Percentiles rank a stretch among this genome's conserved stretches.
Conservation (phyloP, 768 basidiomycete species). For the Lentinula detonsa region DNA sequence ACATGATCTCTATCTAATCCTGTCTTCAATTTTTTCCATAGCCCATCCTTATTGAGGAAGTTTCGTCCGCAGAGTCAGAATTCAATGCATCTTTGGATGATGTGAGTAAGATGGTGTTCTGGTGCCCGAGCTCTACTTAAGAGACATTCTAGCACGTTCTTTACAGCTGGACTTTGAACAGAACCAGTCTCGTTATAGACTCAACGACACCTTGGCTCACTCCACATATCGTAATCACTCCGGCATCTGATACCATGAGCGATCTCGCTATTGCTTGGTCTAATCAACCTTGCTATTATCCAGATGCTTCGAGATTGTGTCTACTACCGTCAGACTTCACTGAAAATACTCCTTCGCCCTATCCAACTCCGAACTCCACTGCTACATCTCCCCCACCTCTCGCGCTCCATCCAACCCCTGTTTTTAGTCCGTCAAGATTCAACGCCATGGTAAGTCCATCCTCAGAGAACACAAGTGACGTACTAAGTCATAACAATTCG, state of each 20-base stretch:
- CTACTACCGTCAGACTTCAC: conserved; percentile 24
- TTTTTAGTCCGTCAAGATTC: conserved; percentile 27
- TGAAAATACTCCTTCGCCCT: neutral
- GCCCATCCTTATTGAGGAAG: neutral
- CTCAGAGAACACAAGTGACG: neutral
- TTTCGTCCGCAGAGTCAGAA: neutral
- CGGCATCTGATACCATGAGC: conserved; percentile 30
- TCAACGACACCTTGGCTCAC: conserved; percentile 30
- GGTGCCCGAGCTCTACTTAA: neutral
- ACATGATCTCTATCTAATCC: neutral
- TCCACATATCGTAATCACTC: conserved; percentile 53
- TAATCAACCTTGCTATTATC: conserved; percentile 28
- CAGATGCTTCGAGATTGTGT: conserved; percentile 26
- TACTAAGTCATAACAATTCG: neutral
- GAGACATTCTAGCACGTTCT: neutral
- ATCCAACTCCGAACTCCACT: neutral
- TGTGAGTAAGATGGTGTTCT: neutral
- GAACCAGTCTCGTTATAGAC: conserved; percentile 30
- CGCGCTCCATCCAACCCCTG: conserved; percentile 8
- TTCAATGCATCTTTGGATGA: neutral
- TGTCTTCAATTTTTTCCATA: neutral
- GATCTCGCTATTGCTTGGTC: conserved; percentile 26
- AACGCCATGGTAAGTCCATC: conserved; percentile 19
- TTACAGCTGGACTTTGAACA: neutral
- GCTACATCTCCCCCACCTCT: neutral